phyloP scores from a whole-genome alignment of 495 filamentous ascomycete genomes.

The Trichocladium uniseriatum region DNA sequence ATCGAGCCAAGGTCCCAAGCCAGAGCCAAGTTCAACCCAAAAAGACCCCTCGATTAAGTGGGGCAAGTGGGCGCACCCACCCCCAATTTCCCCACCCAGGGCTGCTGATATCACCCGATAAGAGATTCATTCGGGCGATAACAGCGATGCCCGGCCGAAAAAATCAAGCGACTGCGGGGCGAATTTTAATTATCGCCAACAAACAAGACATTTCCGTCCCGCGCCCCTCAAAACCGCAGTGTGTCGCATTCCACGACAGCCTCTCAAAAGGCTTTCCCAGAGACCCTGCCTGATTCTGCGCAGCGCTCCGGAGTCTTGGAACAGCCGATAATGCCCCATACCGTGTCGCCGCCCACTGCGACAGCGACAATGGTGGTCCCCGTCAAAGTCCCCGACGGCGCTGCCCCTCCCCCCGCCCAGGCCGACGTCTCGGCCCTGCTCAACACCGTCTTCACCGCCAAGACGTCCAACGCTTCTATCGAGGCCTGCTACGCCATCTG shows the following conservation, averaged over 20 bases:
- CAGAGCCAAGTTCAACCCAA: too few relatives aligned
- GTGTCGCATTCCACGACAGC: not conserved
- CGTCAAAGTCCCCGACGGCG: slow-evolving; percentile 26
- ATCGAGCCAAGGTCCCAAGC: too few relatives aligned
- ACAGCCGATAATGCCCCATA: slow-evolving; percentile 17
- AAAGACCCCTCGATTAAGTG: too few relatives aligned
- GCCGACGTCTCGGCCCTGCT: slow-evolving; percentile 68
- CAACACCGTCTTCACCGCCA: slow-evolving; percentile 64
- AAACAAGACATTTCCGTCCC: too few relatives aligned
- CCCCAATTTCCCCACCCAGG: too few relatives aligned
- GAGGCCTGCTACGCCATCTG: slow-evolving; percentile 78
- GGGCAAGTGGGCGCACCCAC: too few relatives aligned
- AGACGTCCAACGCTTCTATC: slow-evolving; percentile 77
- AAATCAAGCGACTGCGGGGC: too few relatives aligned
- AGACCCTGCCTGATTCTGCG: slow-evolving; percentile 1
- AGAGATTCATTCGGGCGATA: too few relatives aligned
- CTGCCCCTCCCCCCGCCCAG: slow-evolving; percentile 50
- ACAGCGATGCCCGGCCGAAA: too few relatives aligned
- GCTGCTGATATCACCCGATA: too few relatives aligned
- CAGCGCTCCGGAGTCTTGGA: not conserved
- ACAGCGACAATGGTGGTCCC: slow-evolving; percentile 22
- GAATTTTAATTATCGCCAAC: too few relatives aligned
- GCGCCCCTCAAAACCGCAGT: not conserved
- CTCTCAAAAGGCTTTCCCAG: slow-evolving; percentile 8
- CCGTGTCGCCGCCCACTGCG: slow-evolving; percentile 10